phyloP scores from a whole-genome alignment of 768 basidiomycete species.

The Lanmaoa rubissima region DNA sequence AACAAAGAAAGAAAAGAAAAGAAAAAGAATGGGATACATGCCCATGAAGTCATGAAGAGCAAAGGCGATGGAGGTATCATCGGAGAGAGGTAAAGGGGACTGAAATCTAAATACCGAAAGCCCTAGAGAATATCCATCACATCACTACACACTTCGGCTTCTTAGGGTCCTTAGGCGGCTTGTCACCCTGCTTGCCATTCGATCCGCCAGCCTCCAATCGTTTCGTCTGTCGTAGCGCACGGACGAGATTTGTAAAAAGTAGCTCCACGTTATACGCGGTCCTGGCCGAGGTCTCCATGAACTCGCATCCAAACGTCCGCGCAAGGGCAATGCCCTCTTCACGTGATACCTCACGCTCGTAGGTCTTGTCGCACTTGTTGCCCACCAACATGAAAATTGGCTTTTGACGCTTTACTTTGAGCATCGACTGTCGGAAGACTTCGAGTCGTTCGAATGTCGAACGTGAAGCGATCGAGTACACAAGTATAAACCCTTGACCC shows the following conservation, averaged over 20 bases:
- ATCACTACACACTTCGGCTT: conserved; percentile 72
- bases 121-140: conserved; percentile 66
- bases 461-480: conserved; percentile 95
- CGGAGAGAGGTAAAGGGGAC: conserved; percentile 64
- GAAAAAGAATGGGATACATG: conserved; percentile 22
- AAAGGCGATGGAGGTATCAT: conserved; percentile 69
- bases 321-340: conserved; percentile 87
- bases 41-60: conserved; percentile 27
- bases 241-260: conserved; percentile 86
- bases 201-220: conserved; percentile 47
- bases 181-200: conserved; percentile 39
- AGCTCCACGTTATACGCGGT: conserved; percentile 89
- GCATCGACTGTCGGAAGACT: conserved; percentile 86
- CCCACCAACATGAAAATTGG: conserved; percentile 94
- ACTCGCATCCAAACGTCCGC: conserved; percentile 82
- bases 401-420: conserved; percentile 80
- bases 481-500: conserved; percentile 96
- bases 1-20: conserved; percentile 13
- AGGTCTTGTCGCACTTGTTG: conserved; percentile 93
- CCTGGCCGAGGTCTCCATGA: conserved; percentile 97
- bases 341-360: conserved; percentile 85
- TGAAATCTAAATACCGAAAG: conserved; percentile 64
- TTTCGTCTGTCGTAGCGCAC: conserved; percentile 72
- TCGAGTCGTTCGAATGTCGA: conserved; percentile 89
- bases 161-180: conserved; percentile 44